Percentiles rank a stretch among this genome's conserved stretches.
phyloP scores from a whole-genome alignment of 108 stramenopile genomes.

The Conticribra guillardii region DNA sequence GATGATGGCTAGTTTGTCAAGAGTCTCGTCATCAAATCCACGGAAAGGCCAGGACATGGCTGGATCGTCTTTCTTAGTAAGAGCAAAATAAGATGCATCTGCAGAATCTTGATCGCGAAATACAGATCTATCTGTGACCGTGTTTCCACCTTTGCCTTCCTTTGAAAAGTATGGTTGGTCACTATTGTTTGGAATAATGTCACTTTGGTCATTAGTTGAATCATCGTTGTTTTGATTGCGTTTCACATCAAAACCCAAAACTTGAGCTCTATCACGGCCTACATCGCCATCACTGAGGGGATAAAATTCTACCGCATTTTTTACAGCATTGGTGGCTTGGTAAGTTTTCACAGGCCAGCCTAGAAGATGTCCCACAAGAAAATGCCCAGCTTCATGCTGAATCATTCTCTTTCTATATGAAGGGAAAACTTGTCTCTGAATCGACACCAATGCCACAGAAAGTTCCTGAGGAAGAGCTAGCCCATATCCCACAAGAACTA shows the following conservation, averaged over 20 bases:
- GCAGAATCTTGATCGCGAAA: constrained; percentile 65
- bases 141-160: constrained; percentile 61
- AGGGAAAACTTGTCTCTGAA: constrained; percentile 79
- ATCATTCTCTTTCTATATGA: constrained; percentile 79
- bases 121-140: constrained; percentile 60
- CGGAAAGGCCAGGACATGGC: constrained; percentile 79
- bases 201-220: background rate
- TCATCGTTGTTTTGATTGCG: constrained; percentile 15
- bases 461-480: constrained; percentile 74
- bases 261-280: constrained; percentile 60
- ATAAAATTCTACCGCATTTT: constrained; percentile 89
- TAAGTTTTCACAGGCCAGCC: constrained; percentile 78
- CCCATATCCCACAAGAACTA: constrained; percentile 81
- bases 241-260: constrained; percentile 70
- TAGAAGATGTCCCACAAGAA: constrained; percentile 76
- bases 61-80: constrained; percentile 64
- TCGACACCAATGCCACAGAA: constrained; percentile 60
- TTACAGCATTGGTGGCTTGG: constrained; percentile 70
- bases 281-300: constrained; percentile 69
- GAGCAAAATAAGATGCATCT: constrained; percentile 55
- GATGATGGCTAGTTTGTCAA: constrained; percentile 77
- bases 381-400: constrained; percentile 90
- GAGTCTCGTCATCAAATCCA: constrained; percentile 76
- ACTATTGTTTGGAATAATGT: background rate
- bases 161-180: constrained; percentile 72